Base-by-base conservation (phyloP, 2,329 filamentous ascomycete species). In the Neopestalotiopsis clavispora region DNA sequence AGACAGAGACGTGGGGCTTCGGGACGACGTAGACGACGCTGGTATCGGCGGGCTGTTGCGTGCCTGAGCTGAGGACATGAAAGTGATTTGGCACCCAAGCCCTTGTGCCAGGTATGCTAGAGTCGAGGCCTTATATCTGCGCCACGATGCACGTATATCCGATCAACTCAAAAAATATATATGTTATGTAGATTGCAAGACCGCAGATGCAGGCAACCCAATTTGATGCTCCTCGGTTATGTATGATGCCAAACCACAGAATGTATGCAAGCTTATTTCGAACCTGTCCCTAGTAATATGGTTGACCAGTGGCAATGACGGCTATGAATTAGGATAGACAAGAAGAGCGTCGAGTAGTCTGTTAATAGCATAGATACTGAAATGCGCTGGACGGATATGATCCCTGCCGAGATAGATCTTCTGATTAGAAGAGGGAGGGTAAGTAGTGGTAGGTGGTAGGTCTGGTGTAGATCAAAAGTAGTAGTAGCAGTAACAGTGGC, bases 51-150 rank as follows among this genome's bases (percentile, higher is more conserved):
- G 66, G 45, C 63, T 71, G 63, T 67, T 56, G 64, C 72, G 68
- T 67, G 67, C 63, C 68, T 71, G 73, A 68, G 72, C 70, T 63
- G 76, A 77, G 69, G 77, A 76, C 76, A 78, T 78, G 75, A 67
- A 70, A 32, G 59, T 34, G 23, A n/a, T 66, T 52, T 62, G 28
- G 32, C 66, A 34, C 34, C 66, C 61, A 62, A 40, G 45, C 17
- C 23, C 20, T 12, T 63, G 59, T 64, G 66, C 28, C 20, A 38
- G 30, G 65, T 38, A 34, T 30, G 32, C 14, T 49, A 45, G 42
- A 64, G n/a, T 42, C 49, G 40, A 30, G 58, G 52, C 5, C 23
- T 32, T 4, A 10, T 69, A 13, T 62, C 59, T 62, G 59, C 59
- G 59, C 59, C 59, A 62, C 59, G 59, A 20, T 62, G 30, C 28